Conservation (phyloP, 306 rosid genomes). For the Vigna trinervia region DNA sequence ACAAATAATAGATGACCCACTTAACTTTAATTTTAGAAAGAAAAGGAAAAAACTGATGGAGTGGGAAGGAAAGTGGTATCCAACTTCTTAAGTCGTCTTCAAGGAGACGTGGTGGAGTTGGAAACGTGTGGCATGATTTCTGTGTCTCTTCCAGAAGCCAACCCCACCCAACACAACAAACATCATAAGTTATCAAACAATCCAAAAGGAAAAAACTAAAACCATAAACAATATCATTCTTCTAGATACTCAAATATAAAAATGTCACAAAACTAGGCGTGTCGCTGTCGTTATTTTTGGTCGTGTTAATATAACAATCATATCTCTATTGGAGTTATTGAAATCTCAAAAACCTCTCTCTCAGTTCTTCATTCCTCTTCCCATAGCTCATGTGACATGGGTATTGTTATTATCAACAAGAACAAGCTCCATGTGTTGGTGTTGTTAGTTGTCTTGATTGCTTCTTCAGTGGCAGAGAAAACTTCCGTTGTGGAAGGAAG, state of each 20-base stretch:
- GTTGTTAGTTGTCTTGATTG: slow-evolving; percentile 25
- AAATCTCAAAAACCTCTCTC: not conserved
- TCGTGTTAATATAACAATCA: slow-evolving; percentile 32
- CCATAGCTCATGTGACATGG: slow-evolving; percentile 31
- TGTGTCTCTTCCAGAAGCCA: slow-evolving; percentile 46
- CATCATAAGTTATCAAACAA: not conserved
- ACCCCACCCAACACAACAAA: not conserved
- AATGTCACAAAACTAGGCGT: slow-evolving; percentile 5
- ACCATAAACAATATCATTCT: slow-evolving; percentile 33
- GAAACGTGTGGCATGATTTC: slow-evolving; percentile 47
- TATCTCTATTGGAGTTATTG: not conserved
- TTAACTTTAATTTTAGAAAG: not conserved
- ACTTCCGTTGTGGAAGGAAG: slow-evolving; percentile 48
- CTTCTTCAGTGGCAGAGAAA: slow-evolving; percentile 36
- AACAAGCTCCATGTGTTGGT: slow-evolving; percentile 32
- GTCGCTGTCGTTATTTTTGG: slow-evolving; percentile 14
- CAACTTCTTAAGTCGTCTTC: slow-evolving; percentile 18
- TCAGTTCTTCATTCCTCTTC: not conserved
- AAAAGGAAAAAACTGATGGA: not conserved
- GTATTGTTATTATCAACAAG: not conserved
- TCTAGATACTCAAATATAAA: slow-evolving; percentile 41
- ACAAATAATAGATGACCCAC: not conserved
- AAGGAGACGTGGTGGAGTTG: slow-evolving; percentile 46
- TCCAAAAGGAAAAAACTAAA: not conserved
- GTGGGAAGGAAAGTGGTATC: not conserved